Evolutionary conservation across 2,329 filamentous ascomycete species (phyloP).

Genomic region (Mariannaea elegans): DNA sequence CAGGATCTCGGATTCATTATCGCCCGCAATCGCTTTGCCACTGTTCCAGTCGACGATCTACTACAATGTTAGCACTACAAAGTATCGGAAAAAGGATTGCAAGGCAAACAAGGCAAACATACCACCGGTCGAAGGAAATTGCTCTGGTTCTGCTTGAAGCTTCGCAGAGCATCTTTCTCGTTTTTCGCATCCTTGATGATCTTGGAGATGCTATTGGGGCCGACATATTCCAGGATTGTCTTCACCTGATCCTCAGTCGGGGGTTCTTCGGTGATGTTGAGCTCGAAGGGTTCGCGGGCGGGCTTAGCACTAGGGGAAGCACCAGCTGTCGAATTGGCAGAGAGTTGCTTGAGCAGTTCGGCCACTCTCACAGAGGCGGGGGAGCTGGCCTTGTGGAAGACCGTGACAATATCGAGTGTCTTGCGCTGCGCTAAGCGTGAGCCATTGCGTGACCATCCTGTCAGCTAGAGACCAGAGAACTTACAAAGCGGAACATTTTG

Average conservation of each 20-base stretch:
- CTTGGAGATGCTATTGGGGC: slow-evolving; percentile 63
- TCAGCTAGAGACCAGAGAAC: slow-evolving; percentile 28
- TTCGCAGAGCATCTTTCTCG: slow-evolving; percentile 80
- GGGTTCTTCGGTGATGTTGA: slow-evolving; percentile 81
- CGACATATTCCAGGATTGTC: slow-evolving; percentile 86
- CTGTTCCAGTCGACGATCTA: slow-evolving; percentile 91
- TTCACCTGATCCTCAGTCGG: slow-evolving; percentile 86
- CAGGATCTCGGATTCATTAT: slow-evolving; percentile 88
- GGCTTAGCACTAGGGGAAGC: slow-evolving; percentile 68
- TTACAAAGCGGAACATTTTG: slow-evolving; percentile 59
- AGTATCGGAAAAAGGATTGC: neutral
- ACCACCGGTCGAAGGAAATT: slow-evolving; percentile 82
- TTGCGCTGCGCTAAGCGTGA: slow-evolving; percentile 65
- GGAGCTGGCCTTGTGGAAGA: slow-evolving; percentile 88
- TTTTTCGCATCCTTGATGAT: slow-evolving; percentile 79
- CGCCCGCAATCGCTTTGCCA: slow-evolving; percentile 80
- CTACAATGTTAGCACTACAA: slow-evolving; percentile 12
- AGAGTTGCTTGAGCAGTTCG: slow-evolving; percentile 81
- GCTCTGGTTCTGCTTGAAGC: slow-evolving; percentile 74
- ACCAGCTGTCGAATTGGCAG: slow-evolving; percentile 71
- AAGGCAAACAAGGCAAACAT: slow-evolving; percentile 44
- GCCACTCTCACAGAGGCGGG: slow-evolving; percentile 78
- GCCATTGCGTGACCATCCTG: slow-evolving; percentile 12
- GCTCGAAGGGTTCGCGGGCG: slow-evolving; percentile 77
- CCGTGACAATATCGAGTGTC: slow-evolving; percentile 88